Evolutionary conservation across 192 early-diverging fungal species (phyloP).

Genomic region (Cetraspora pellucida): DNA sequence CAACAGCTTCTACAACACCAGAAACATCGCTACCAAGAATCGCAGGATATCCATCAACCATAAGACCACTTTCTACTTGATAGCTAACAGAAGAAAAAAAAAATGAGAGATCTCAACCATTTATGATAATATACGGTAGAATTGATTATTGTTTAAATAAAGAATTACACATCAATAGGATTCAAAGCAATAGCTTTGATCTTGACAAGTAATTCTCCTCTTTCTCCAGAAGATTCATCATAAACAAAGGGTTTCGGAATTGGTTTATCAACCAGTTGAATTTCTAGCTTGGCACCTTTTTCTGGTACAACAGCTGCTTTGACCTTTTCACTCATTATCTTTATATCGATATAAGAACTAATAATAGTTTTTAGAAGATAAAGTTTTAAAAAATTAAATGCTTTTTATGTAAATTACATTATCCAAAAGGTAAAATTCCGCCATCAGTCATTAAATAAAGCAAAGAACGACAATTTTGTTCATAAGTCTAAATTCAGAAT

Average conservation of each 20-base stretch:
- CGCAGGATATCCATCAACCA: constrained; percentile 42
- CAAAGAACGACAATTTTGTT: no score
- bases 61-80: neutral
- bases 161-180: constrained; percentile 14
- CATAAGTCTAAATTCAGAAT: no score
- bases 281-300: neutral
- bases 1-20: constrained; percentile 48
- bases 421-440: no score
- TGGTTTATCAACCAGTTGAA: constrained; percentile 3
- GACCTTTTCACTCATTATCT: neutral
- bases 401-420: no score
- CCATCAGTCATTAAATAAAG: no score
- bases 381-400: no score
- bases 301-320: neutral
- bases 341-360: no score
- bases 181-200: constrained; percentile 20
- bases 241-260: neutral
- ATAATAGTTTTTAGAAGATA: no score
- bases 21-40: constrained; percentile 57
- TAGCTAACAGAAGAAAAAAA: neutral
- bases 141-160: neutral
- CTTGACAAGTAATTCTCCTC: constrained; percentile 4
- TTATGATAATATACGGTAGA: neutral
- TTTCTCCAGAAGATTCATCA: neutral
- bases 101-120: neutral